A percentile compares a stretch with the other conserved stretches of the same genome.
phyloP scores from a whole-genome alignment of 139 green algal species.

The Ettlia oleoabundans region DNA sequence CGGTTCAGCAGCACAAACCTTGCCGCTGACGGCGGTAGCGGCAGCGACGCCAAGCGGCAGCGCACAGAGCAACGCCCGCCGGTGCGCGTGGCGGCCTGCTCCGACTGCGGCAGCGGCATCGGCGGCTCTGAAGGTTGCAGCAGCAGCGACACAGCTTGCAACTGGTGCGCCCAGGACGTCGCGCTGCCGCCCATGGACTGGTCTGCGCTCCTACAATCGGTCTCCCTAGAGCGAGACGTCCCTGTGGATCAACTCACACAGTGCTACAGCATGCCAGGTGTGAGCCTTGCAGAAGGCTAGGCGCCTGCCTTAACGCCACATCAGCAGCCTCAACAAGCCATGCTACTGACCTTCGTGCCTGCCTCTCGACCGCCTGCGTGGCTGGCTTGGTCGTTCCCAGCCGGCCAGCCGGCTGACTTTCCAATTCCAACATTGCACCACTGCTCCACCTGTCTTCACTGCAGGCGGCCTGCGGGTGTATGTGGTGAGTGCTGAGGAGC shows the following conservation, averaged over 20 bases:
- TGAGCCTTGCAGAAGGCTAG: background rate
- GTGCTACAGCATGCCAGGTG: conserved; percentile 11
- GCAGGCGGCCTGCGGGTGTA: conserved; percentile 25
- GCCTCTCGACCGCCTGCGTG: no score
- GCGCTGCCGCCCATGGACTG: conserved; percentile 37
- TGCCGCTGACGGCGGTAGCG: background rate
- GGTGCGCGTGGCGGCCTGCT: conserved; percentile 19
- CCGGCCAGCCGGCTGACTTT: background rate
- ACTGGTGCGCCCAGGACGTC: conserved; percentile 39
- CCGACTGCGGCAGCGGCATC: conserved; percentile 8
- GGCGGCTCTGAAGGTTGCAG: background rate
- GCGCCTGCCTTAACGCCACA: no score
- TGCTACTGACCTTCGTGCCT: no score
- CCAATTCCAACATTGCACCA: background rate
- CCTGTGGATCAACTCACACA: background rate
- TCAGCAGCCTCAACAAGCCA: no score
- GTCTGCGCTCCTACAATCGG: conserved; percentile 8
- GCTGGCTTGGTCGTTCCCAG: no score
- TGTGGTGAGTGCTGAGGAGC: conserved; percentile 7
- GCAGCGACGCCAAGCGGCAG: conserved; percentile 4
- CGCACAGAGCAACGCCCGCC: background rate
- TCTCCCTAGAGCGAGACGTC: background rate
- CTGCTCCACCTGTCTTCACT: no score
- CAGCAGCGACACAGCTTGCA: background rate
- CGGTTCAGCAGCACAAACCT: conserved; percentile 13